A percentile compares a stretch with the other conserved stretches of the same genome.
Conservation (phyloP, 139 green algal genomes). For the Chlorella sp. region DNA sequence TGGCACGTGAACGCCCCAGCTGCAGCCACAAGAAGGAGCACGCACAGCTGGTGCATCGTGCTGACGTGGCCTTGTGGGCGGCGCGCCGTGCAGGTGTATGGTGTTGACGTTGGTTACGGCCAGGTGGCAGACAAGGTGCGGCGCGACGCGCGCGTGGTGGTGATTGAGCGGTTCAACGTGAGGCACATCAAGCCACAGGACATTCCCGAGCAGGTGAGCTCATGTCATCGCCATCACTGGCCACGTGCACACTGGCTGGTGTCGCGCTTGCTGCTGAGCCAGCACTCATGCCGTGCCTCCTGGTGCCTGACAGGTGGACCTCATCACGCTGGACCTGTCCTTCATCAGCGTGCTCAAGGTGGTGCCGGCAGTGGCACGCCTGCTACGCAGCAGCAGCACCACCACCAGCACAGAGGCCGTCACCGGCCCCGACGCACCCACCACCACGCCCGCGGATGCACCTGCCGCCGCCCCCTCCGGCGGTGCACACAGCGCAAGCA, state of each 20-base stretch:
- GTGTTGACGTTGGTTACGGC: constrained; percentile 93
- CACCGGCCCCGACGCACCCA: background rate
- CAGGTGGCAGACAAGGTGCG: constrained; percentile 86
- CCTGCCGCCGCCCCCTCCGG: constrained; percentile 24
- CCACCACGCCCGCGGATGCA: no score
- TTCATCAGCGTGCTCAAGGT: constrained; percentile 95
- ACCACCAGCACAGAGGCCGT: no score
- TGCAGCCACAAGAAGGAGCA: no score
- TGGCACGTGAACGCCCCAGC: no score
- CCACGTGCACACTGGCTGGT: no score
- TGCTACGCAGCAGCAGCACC: no score
- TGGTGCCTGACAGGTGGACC: constrained; percentile 67
- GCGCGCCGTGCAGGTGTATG: constrained; percentile 62
- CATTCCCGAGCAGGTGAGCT: constrained; percentile 48
- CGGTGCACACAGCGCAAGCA: no score
- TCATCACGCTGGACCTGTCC: constrained; percentile 91
- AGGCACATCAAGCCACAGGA: constrained; percentile 58
- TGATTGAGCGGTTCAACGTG: constrained; percentile 95
- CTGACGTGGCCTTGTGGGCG: no score
- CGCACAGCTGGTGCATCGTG: no score
- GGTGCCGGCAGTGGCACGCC: constrained; percentile 4
- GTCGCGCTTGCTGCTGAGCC: no score
- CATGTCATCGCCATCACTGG: no score
- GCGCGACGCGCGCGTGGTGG: constrained; percentile 61
- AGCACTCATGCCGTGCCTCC: no score